Evolutionary conservation across 495 filamentous ascomycete genomes (phyloP), one percentile per base, ranked within the genome.

Genomic region (Talaromyces wortmannii): DNA sequence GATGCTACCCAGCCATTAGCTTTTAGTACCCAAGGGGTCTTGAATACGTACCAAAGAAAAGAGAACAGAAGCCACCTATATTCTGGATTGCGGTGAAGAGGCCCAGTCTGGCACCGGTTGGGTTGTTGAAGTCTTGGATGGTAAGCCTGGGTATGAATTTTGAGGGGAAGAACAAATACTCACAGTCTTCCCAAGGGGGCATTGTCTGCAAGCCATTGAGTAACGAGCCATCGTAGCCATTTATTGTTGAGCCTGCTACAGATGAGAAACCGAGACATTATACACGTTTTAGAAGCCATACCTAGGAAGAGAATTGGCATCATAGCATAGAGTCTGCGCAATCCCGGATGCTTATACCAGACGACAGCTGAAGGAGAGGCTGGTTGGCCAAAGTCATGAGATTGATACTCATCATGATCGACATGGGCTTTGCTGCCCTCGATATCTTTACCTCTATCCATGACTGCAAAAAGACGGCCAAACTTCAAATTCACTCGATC

Each of bases 141-240:
- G 36, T 40, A 40, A 40, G 36, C 36, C 36, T 40, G 5, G 36
- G 36, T 13, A 10, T 13, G 23, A 23, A 23, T 40, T 40, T 36
- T 40, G 5, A 40, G 8, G 13, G 36, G 8, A 40, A 13, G 8
- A 23, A 23, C 1, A 1, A 40, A 43, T 43, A 47, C 42, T 47
- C 50, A 68, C 68, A 68, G 4, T 63, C 53, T 50, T 66, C 60
- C 68, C 67, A 70, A 0, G 60, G 49, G 1, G 50, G 42, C 62
- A 72, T 63, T 8, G 59, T 69, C 50, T 69, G 67, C 16, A 72
- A 54, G 12, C 69, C 67, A 53, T 70, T 72, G 36, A 70, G 48
- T 4, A 70, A 52, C 36, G 59, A 63, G 6, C 67, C 61, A 59
- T 72, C 69, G 45, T 70, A 72, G 0, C 69, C 67, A 48, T 57